Evolutionary conservation across 202 grass and related monocot genomes (phyloP), one percentile per base, ranked within the genome.

Genomic region (Setaria viridis): DNA sequence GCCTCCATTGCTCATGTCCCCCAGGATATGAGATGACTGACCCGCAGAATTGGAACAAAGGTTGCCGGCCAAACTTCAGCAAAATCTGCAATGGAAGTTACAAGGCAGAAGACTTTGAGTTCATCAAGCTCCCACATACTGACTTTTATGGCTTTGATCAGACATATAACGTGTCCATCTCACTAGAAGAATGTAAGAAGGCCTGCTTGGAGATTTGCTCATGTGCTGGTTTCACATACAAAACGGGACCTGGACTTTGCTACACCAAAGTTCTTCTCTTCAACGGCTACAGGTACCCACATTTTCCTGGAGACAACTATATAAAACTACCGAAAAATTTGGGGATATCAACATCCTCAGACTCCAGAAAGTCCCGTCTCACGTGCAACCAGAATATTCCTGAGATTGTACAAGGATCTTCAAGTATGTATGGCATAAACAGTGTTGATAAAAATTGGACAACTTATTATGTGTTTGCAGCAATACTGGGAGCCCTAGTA

Each of bases 141-240:
- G 87, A 96, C 33, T 96, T 91, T 21, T 93, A 90, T 78, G 94
- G 94, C 25, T 96, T 93, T 68, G 91, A 96, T 78, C 12, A 79
- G 42, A 72, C 30, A 60, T 88, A 62, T 76, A 70, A 50, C 20
- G 0, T 9, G 13, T 43, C 60, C 0, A 16, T 93, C 25, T 79
- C 91, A 64, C 84, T 93, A 79, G 35, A 88, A 67, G 81, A 72
- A 41, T 96, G 91, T 72, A 80, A 85, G 46, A 71, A 67, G 16
- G 49, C 9, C 19, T 96, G 94, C 79, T 68, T 85, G 78, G 37
- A 37, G 32, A 74, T 20, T 32, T 96, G 89, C 82, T 88, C 74
- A 35, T 96, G 94, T 65, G 62, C 72, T 37, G 91, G 74, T 66
- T 82, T 96, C 47, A 70, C 78, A 9, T 96, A 93, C 58, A 85